These are phyloP conservation scores for Talaromyces thailandensis DNA, from an alignment of 495 filamentous ascomycete genomes.

Conservation along the genomic window DNA sequence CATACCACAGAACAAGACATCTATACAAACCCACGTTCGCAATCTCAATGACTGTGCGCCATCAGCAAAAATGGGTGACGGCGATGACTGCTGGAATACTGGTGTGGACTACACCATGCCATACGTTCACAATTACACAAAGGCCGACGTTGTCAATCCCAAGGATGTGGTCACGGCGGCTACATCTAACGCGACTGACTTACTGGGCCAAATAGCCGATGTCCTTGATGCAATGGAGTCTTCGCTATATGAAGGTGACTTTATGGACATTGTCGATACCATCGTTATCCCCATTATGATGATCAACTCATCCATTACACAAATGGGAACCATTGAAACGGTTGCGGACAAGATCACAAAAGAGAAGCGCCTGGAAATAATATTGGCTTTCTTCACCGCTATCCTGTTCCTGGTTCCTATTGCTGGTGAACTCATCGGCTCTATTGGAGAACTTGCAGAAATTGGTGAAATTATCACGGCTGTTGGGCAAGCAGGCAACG, in stretches of 20 bases:
- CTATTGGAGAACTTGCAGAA: neutral
- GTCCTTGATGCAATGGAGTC: neutral
- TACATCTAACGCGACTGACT: neutral
- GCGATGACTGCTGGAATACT: neutral
- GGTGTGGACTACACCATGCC: neutral
- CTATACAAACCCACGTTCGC: neutral
- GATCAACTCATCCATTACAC: neutral
- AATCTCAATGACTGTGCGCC: neutral
- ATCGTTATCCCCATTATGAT: neutral
- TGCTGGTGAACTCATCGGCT: neutral
- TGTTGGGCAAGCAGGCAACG: neutral
- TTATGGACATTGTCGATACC: neutral
- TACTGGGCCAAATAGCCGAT: neutral
- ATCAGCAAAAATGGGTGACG: neutral
- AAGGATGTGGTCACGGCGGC: neutral
- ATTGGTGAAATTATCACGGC: neutral
- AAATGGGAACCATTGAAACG: neutral
- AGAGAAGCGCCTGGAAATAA: neutral
- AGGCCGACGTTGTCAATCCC: neutral
- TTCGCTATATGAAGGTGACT: neutral
- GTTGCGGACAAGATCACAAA: neutral
- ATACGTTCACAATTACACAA: neutral
- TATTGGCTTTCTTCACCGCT: neutral
- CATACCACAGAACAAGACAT: neutral
- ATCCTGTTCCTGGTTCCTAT: neutral